These are phyloP conservation scores for Phyllosticta ampelicida DNA, from an alignment of 2,329 filamentous ascomycete genomes.

Conservation along the genomic window DNA sequence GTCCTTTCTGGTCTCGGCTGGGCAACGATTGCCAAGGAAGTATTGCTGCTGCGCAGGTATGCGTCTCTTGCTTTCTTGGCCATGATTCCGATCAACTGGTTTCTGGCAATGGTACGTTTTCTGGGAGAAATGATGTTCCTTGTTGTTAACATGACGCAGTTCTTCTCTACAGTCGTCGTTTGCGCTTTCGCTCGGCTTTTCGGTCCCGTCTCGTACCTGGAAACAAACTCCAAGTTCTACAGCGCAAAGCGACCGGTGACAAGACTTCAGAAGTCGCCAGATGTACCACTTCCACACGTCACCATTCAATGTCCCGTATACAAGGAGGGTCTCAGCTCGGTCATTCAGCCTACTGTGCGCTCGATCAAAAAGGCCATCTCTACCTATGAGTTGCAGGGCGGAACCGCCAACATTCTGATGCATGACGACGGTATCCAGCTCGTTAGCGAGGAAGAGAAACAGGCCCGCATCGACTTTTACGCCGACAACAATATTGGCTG, in stretches of 20 bases:
- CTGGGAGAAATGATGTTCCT: neutral
- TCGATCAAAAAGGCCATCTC: slow-evolving; percentile 39
- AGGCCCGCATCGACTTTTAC: slow-evolving; percentile 37
- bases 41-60: slow-evolving; percentile 53
- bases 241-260: slow-evolving; percentile 57
- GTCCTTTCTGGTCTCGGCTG: slow-evolving; percentile 59
- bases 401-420: slow-evolving; percentile 56
- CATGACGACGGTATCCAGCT: slow-evolving; percentile 61
- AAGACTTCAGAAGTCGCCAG: slow-evolving; percentile 41
- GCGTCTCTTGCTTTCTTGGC: slow-evolving; percentile 53
- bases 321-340: slow-evolving; percentile 66
- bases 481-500: slow-evolving; percentile 41
- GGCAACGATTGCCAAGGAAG: slow-evolving; percentile 57
- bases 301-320: slow-evolving; percentile 77
- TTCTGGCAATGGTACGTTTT: slow-evolving; percentile 54
- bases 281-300: slow-evolving; percentile 51
- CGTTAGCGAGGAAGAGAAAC: slow-evolving; percentile 37
- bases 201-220: slow-evolving; percentile 63
- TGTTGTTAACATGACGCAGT: slow-evolving; percentile 28
- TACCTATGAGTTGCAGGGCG: slow-evolving; percentile 46
- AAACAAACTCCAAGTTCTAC: slow-evolving; percentile 70
- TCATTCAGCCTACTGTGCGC: slow-evolving; percentile 10
- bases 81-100: slow-evolving; percentile 60
- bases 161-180: slow-evolving; percentile 69
- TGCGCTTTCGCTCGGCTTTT: slow-evolving; percentile 66